phyloP scores from a whole-genome alignment of 2,329 filamentous ascomycete species.

The Arthroderma sp. region DNA sequence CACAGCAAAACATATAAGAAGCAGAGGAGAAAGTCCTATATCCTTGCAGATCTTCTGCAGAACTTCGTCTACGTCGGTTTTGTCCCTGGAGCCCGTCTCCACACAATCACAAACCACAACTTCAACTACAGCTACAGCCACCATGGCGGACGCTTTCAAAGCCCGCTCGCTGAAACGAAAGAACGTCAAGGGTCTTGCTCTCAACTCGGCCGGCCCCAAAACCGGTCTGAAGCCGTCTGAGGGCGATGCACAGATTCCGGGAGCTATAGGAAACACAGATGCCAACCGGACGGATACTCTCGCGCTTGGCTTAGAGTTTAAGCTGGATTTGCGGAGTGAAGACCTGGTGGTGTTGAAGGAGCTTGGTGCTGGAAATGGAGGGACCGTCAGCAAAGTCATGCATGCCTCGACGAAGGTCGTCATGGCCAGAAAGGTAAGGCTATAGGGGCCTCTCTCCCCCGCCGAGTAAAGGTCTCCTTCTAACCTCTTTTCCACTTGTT shows the following conservation, averaged over 20 bases:
- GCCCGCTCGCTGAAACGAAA: conserved; percentile 89
- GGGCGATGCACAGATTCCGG: conserved; percentile 52
- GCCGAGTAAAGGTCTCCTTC: not conserved
- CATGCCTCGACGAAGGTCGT: conserved; percentile 88
- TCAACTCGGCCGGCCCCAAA: conserved; percentile 63
- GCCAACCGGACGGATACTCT: conserved; percentile 57
- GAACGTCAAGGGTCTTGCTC: conserved; percentile 90
- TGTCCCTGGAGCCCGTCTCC: not conserved
- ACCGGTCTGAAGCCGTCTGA: conserved; percentile 57
- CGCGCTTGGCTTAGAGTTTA: conserved; percentile 96
- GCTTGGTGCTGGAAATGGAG: conserved; percentile 88
- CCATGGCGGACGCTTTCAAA: conserved; percentile 51
- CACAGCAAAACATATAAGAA: not conserved
- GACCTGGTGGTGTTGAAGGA: conserved; percentile 90
- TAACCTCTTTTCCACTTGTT: not conserved
- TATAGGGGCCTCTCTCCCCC: not conserved
- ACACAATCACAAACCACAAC: not conserved
- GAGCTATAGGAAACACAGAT: conserved; percentile 46
- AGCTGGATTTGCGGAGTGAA: conserved; percentile 78
- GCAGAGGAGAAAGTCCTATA: not conserved
- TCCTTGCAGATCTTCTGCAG: not conserved
- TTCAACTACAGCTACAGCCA: too few species aligned
- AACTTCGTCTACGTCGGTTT: not conserved
- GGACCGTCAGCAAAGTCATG: conserved; percentile 95
- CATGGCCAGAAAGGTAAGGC: conserved; percentile 86